Base-by-base conservation (phyloP, 2,329 filamentous ascomycete species). In the Penicillium fuscoglaucum region DNA sequence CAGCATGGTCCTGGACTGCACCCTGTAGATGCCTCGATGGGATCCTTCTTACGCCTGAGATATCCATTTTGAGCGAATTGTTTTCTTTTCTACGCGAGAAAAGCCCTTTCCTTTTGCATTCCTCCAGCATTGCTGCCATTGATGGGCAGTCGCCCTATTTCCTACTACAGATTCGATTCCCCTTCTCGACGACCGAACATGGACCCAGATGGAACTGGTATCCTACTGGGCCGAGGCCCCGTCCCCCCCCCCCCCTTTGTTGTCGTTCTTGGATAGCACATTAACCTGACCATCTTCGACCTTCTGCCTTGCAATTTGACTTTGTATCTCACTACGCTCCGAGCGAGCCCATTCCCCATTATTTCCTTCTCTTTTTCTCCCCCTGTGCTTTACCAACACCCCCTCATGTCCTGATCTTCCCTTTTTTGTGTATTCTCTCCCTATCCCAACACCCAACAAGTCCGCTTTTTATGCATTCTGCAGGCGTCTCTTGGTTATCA, bases 1-100 rank as follows among this genome's bases (percentile, higher is more conserved):
- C 76, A 98, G 93, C 82, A 83, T 99, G 71, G 95, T 99, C 70
- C 88, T 99, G 70, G 95, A 99, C 81, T 93, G 98, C 70, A 80
- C 84, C 60, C 78, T 89, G 75, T 89, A 80, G 78, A 58, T 47
- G 43, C 56, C 48, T 48, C 68, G 61, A 66, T 62, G 64, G 64
- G 68, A 70, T 61, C 61, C 62, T 61, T 64, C 65, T 65, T 63
- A 64, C 62, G 53, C 66, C 65, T 64, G 60, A 68, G 66, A 72
- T 70, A 68, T 64, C 58, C 60, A 57, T 64, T 63, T 70, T 64
- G 61, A 68, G 66, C 69, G 61, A 62, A 64, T 61, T 64, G 48
- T 65, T 64, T 61, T 58, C 57, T 55, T 63, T 62, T 63, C 54
- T 51, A 46, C 51, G 59, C 62, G 55, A 64, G 65, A 67, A 68